Evolutionary conservation across 768 basidiomycete genomes (phyloP).

Genomic region (Glaciozyma antarctica): DNA sequence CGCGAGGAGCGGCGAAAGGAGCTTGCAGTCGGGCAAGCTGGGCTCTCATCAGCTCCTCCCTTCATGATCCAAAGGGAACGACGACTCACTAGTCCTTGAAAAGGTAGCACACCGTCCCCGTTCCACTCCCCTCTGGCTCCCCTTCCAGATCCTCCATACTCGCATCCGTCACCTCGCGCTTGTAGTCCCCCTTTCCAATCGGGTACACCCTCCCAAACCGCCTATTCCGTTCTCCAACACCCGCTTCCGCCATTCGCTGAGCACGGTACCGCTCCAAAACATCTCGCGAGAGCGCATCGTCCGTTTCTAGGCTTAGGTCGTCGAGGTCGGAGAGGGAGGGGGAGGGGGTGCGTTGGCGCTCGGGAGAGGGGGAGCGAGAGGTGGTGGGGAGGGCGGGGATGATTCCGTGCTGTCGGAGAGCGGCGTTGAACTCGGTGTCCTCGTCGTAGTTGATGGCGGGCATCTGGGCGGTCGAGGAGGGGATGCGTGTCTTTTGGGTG

Average conservation of each 20-base stretch:
- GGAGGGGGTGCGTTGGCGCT: constrained; percentile 17
- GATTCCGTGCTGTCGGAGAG: constrained; percentile 44
- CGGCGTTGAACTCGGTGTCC: constrained; percentile 41
- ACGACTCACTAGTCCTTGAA: constrained; percentile 84
- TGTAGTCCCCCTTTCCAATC: constrained; percentile 87
- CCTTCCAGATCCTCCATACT: constrained; percentile 57
- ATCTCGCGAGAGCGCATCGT: constrained; percentile 28
- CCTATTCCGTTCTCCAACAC: constrained; percentile 50
- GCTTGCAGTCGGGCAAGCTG: constrained; percentile 73
- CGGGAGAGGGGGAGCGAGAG: constrained; percentile 23
- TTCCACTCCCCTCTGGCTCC: constrained; percentile 54
- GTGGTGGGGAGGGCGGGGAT: constrained; percentile 34
- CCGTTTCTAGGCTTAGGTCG: constrained; percentile 30
- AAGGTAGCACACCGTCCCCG: constrained; percentile 84
- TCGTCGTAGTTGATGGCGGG: constrained; percentile 21
- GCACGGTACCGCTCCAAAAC: constrained; percentile 57
- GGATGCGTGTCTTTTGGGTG: background rate
- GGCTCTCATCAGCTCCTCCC: background rate
- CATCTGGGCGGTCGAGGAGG: background rate
- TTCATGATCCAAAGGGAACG: background rate
- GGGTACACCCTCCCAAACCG: constrained; percentile 71
- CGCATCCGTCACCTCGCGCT: constrained; percentile 86
- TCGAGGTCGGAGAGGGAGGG: constrained; percentile 25
- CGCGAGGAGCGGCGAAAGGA: constrained; percentile 58
- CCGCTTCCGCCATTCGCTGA: constrained; percentile 58